phyloP scores from a whole-genome alignment of 163 green algal species.

The Chloromonas sp. region DNA sequence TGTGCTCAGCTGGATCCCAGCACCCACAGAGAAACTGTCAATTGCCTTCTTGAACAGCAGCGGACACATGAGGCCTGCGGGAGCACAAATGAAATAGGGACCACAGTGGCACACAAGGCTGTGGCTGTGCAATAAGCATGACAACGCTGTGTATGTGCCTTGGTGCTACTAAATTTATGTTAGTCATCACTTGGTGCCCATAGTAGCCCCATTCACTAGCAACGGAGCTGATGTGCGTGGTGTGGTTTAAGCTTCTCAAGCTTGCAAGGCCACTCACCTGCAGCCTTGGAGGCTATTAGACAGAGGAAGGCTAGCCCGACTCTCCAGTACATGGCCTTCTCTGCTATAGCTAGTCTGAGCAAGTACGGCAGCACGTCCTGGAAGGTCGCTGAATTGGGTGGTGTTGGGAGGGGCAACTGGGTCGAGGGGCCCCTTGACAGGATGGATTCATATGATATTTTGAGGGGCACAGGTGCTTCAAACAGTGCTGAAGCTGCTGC shows the following conservation, averaged over 20 bases:
- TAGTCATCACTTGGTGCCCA: too few relatives aligned
- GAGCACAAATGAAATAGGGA: neutral
- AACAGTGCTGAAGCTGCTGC: neutral
- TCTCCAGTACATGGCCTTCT: constrained; percentile 51
- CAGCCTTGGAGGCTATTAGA: constrained; percentile 56
- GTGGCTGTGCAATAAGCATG: too few relatives aligned
- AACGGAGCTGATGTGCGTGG: too few relatives aligned
- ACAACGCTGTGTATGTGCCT: too few relatives aligned
- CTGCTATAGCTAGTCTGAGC: constrained; percentile 46
- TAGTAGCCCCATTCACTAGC: too few relatives aligned
- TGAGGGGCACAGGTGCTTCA: neutral
- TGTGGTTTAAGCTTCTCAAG: too few relatives aligned
- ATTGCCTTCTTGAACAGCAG: constrained; percentile 7
- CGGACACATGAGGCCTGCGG: constrained; percentile 13
- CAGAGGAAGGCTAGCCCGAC: constrained; percentile 45
- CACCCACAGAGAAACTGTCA: neutral
- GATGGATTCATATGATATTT: neutral
- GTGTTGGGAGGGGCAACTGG: constrained; percentile 30
- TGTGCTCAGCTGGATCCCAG: neutral
- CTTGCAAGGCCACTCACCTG: constrained; percentile 23
- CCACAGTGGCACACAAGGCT: too few relatives aligned
- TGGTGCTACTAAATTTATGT: too few relatives aligned
- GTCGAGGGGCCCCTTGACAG: neutral
- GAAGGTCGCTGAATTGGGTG: constrained; percentile 35
- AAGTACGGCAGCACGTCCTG: constrained; percentile 68